A percentile compares a stretch with the other conserved stretches of the same genome.
Conservation (phyloP, 208 protist species). For the Trypanosoma brucei region DNA sequence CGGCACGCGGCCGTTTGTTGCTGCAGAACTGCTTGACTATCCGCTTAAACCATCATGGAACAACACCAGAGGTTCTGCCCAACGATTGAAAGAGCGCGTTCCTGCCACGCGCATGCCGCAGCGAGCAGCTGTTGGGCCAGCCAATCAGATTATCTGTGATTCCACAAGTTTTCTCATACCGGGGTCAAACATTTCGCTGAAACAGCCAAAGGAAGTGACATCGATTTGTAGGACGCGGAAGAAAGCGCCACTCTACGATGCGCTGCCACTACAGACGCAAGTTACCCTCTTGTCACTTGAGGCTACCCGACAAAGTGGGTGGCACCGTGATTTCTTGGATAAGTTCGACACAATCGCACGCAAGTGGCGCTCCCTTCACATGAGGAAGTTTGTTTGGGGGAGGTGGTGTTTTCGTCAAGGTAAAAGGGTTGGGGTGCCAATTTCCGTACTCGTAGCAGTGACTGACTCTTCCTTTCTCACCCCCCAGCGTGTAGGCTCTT, state of each 20-base stretch:
- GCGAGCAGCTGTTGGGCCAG: too few relatives aligned
- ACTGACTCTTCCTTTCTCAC: not conserved
- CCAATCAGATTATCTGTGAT: too few relatives aligned
- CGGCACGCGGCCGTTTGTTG: too few relatives aligned
- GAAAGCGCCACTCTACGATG: not conserved
- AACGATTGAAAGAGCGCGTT: too few relatives aligned
- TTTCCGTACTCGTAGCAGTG: not conserved
- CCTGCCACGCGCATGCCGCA: too few relatives aligned
- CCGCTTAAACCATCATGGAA: too few relatives aligned
- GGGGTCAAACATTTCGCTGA: too few relatives aligned
- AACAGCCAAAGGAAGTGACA: not conserved
- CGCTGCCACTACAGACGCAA: slow-evolving; percentile 5
- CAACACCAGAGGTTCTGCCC: too few relatives aligned
- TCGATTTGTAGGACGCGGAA: not conserved
- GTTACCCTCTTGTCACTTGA: slow-evolving; percentile 10
- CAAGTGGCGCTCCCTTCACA: not conserved
- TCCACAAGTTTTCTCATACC: too few relatives aligned
- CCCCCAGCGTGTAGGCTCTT: not conserved
- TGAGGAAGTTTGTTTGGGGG: slow-evolving; percentile 14
- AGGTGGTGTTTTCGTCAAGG: slow-evolving; percentile 2
- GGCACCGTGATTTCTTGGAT: not conserved
- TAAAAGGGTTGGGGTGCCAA: not conserved
- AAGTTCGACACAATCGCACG: slow-evolving; percentile 12
- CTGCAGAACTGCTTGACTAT: too few relatives aligned
- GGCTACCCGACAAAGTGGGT: not conserved